Base-by-base conservation (phyloP, 176 grass and related monocot genomes). In the Guadua angustifolia region DNA sequence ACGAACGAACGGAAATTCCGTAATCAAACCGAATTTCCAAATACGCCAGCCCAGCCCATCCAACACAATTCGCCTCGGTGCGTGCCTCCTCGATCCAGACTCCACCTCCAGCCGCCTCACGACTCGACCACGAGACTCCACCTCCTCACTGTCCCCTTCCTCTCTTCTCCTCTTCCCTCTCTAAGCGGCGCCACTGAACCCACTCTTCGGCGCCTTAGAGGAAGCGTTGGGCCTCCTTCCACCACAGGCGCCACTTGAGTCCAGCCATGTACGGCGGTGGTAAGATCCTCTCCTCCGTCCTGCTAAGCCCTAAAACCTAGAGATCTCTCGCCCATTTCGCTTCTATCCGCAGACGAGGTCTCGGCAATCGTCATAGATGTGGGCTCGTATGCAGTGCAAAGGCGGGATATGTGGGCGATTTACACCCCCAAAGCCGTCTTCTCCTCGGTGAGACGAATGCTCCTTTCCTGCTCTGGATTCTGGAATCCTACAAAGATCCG, bases 331-430 rank as follows among this genome's bases (percentile, higher is more conserved):
- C 26, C 45, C 51, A 24, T 76, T 83, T 66, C 6, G 58, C 26
- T 36, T 46, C 24, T 71, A n/a, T 76, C 36, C 29, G 67, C 80
- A 99, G 97, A 99, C 78, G 97, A 99, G 85, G 97, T 99, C 6
- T 95, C 97, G 66, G 97, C 97, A 52, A 96, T 99, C 76, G 97
- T 99, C 79, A 86, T 99, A 25, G 97, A 99, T 61, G 88, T 99
- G 81, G 97, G 97, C 0, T 99, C 93, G 5, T 91, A 99, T n/a
- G n/a, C 88, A 99, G 91, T 99, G 97, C 87, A n/a, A 99, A 99
- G 89, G 93, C 97, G 21, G 97, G 97, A 1, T 99, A 99, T 68
- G 97, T 93, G 0, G 97, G 97, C 1, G 97, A 99, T n/a, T 80
- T 93, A 99, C 84, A 88, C 97, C 43, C 96, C 97, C 46, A 99